These are phyloP conservation scores for Salvia splendens DNA, from an alignment of 257 asterid genomes.

Conservation along the genomic window DNA sequence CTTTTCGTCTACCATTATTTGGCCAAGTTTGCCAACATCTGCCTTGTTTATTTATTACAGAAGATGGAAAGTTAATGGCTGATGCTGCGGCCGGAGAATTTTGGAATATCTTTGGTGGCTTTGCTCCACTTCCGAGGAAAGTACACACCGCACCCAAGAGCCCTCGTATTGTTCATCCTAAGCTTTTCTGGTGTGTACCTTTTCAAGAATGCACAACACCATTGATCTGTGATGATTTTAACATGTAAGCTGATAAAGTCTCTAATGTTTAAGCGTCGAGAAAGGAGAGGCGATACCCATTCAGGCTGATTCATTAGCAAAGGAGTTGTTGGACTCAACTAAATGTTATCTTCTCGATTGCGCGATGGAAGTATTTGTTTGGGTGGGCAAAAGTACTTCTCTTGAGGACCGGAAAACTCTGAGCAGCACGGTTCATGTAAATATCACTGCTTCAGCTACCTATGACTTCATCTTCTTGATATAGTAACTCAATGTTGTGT, in stretches of 20 bases:
- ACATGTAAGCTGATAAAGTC: slow-evolving; percentile 30
- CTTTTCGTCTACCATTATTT: slow-evolving; percentile 15
- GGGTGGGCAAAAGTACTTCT: slow-evolving; percentile 75
- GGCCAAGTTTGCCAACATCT: slow-evolving; percentile 19
- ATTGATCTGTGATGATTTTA: slow-evolving; percentile 13
- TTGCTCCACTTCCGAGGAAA: slow-evolving; percentile 89
- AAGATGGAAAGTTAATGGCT: slow-evolving; percentile 83
- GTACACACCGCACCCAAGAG: slow-evolving; percentile 32
- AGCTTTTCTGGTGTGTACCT: slow-evolving; percentile 63
- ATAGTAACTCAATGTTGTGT: slow-evolving; percentile 4
- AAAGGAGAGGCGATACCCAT: slow-evolving; percentile 64
- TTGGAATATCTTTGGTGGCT: slow-evolving; percentile 91
- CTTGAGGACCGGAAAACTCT: slow-evolving; percentile 64
- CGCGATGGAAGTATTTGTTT: slow-evolving; percentile 63
- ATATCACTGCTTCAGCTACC: slow-evolving; percentile 21
- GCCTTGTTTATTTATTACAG: slow-evolving; percentile 46
- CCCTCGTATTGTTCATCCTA: slow-evolving; percentile 31
- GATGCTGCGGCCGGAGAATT: slow-evolving; percentile 87
- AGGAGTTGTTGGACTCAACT: slow-evolving; percentile 57
- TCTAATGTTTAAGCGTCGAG: slow-evolving; percentile 49
- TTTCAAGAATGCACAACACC: slow-evolving; percentile 25
- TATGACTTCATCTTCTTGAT: slow-evolving; percentile 18
- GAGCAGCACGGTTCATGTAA: slow-evolving; percentile 63
- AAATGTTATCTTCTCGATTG: slow-evolving; percentile 74
- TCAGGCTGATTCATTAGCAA: slow-evolving; percentile 60